phyloP scores from a whole-genome alignment of 345 rosid species.

The Gossypium australe region DNA sequence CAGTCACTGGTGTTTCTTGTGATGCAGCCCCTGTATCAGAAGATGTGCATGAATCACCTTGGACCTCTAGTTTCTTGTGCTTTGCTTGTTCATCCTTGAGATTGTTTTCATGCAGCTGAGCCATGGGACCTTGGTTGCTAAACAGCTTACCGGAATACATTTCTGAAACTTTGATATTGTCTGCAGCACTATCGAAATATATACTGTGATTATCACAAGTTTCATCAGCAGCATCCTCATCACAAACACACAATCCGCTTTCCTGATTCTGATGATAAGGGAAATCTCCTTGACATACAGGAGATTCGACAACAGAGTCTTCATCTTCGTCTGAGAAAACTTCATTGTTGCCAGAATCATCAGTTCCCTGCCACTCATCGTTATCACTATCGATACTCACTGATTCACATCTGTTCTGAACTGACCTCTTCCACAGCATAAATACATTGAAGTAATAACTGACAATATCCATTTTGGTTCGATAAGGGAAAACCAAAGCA shows the following conservation, averaged over 20 bases:
- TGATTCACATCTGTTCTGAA: conserved; percentile 60
- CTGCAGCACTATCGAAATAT: conserved; percentile 11
- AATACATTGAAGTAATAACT: conserved; percentile 85
- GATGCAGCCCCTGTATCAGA: conserved; percentile 19
- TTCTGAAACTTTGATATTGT: conserved; percentile 9
- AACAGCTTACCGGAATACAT: conserved; percentile 16
- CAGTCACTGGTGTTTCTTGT: conserved; percentile 5
- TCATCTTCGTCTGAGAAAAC: conserved; percentile 16
- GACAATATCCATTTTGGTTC: conserved; percentile 51
- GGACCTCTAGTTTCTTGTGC: conserved; percentile 7
- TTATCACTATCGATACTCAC: conserved; percentile 62
- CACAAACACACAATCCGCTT: conserved; percentile 18
- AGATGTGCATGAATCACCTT: conserved; percentile 38
- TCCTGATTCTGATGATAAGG: not conserved
- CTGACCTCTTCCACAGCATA: conserved; percentile 55
- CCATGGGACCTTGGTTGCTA: conserved; percentile 3
- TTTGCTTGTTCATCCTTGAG: conserved; percentile 14
- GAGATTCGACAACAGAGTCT: conserved; percentile 36
- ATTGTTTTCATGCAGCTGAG: conserved; percentile 9
- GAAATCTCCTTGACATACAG: conserved; percentile 15
- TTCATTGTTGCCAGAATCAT: conserved; percentile 23
- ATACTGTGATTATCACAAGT: conserved; percentile 3
- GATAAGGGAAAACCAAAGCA: conserved; percentile 44
- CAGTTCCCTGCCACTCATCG: conserved; percentile 60
- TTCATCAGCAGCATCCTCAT: conserved; percentile 15